phyloP scores from a whole-genome alignment of 129 eudicot genomes.

The Solidago caesia region DNA sequence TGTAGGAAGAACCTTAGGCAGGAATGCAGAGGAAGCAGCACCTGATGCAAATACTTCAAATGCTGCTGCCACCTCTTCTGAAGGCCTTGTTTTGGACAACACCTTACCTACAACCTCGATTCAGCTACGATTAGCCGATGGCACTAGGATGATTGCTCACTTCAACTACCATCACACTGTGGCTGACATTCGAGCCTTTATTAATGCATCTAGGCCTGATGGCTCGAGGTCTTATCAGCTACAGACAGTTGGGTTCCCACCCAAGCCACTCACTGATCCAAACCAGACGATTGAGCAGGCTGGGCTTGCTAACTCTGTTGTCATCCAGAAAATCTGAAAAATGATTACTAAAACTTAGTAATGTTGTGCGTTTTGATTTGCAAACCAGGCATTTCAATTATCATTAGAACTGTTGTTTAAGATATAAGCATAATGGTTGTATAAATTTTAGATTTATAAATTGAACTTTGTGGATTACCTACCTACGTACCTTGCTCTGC shows the following conservation, averaged over 20 bases:
- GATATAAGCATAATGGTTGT: constrained; percentile 22
- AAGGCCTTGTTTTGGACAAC: constrained; percentile 57
- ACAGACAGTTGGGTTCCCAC: constrained; percentile 83
- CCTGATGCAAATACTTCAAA: constrained; percentile 33
- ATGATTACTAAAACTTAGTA: constrained; percentile 17
- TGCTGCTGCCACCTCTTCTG: constrained; percentile 38
- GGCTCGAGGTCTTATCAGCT: constrained; percentile 63
- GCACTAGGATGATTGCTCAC: constrained; percentile 70
- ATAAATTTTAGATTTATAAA: constrained; percentile 22
- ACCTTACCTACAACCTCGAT: constrained; percentile 70
- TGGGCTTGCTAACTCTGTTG: constrained; percentile 82
- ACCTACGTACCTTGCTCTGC: background rate
- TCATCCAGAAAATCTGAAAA: constrained; percentile 58
- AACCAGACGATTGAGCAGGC: constrained; percentile 84
- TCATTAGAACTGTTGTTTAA: constrained; percentile 18
- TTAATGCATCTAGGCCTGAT: constrained; percentile 79
- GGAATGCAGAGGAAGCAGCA: constrained; percentile 46
- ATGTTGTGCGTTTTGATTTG: constrained; percentile 14
- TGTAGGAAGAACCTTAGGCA: constrained; percentile 71
- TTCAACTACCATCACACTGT: constrained; percentile 81
- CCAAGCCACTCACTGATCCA: constrained; percentile 63
- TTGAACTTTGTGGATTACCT: constrained; percentile 13
- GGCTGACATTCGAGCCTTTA: constrained; percentile 71
- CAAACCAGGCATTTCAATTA: constrained; percentile 18
- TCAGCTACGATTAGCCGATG: constrained; percentile 77